These are phyloP conservation scores for Aspergillus sp. DNA, from an alignment of 2,329 filamentous ascomycete species.

Conservation along the genomic window DNA sequence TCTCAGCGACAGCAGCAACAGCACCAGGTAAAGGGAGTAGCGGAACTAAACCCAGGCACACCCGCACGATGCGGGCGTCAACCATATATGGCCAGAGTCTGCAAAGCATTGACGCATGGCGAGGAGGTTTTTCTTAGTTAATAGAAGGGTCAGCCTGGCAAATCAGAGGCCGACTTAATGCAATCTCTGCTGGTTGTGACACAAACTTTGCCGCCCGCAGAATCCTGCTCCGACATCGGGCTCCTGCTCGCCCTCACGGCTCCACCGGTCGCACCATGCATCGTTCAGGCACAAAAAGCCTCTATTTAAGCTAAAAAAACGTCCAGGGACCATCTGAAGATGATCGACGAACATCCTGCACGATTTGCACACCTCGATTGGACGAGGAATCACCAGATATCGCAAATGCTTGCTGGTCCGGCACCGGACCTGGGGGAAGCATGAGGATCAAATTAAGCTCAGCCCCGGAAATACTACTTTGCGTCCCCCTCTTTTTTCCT, in stretches of 20 bases:
- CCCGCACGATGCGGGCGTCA: background rate
- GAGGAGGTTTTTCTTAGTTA: slow-evolving; percentile 10
- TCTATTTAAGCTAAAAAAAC: background rate
- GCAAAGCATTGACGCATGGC: slow-evolving; percentile 4
- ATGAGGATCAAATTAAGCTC: background rate
- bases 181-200: slow-evolving; percentile 8
- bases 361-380: background rate
- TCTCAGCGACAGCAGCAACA: background rate
- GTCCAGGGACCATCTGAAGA: background rate
- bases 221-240: slow-evolving; percentile 6
- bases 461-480: background rate
- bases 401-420: background rate
- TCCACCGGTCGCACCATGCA: background rate
- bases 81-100: background rate
- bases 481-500: background rate
- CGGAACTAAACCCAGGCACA: background rate
- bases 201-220: slow-evolving; percentile 5
- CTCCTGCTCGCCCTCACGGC: background rate
- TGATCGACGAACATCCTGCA: background rate
- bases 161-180: background rate
- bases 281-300: background rate
- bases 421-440: background rate
- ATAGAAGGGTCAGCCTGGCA: background rate
- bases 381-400: background rate
- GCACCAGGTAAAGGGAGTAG: background rate